Conservation (phyloP, 164 flowering plant species). For the Akebia trifoliata region DNA sequence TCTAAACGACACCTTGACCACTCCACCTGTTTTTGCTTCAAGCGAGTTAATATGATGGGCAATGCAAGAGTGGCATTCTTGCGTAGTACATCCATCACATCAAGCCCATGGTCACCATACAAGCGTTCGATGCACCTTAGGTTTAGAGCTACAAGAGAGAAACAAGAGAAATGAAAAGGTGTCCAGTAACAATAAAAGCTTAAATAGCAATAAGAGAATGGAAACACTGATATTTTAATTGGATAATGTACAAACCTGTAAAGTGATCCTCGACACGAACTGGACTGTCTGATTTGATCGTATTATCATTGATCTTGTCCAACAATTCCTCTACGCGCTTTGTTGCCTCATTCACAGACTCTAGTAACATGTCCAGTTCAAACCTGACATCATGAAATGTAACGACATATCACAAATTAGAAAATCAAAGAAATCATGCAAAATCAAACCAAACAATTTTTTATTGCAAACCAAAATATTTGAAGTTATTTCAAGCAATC, state of each 20-base stretch:
- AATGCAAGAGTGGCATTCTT: constrained; percentile 78
- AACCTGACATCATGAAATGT: constrained; percentile 45
- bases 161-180: neutral
- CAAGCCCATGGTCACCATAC: constrained; percentile 97
- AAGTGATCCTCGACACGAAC: constrained; percentile 47
- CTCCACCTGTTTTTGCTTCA: constrained; percentile 97
- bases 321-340: constrained; percentile 84
- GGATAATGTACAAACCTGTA: constrained; percentile 43
- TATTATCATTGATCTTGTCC: constrained; percentile 53
- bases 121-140: constrained; percentile 89
- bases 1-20: constrained; percentile 88
- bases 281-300: constrained; percentile 39
- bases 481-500: too few species aligned
- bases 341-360: constrained; percentile 72
- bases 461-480: too few species aligned
- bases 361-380: constrained; percentile 94
- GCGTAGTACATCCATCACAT: constrained; percentile 82
- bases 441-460: too few species aligned
- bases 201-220: neutral
- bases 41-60: constrained; percentile 77
- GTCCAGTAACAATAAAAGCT: constrained; percentile 1
- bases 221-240: constrained; percentile 6
- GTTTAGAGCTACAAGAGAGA: constrained; percentile 53
- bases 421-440: too few species aligned
- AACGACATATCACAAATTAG: too few species aligned